Evolutionary conservation across 2,329 filamentous ascomycete genomes (phyloP), one percentile per base, ranked within the genome.

Genomic region (Sporothrix schenckii): DNA sequence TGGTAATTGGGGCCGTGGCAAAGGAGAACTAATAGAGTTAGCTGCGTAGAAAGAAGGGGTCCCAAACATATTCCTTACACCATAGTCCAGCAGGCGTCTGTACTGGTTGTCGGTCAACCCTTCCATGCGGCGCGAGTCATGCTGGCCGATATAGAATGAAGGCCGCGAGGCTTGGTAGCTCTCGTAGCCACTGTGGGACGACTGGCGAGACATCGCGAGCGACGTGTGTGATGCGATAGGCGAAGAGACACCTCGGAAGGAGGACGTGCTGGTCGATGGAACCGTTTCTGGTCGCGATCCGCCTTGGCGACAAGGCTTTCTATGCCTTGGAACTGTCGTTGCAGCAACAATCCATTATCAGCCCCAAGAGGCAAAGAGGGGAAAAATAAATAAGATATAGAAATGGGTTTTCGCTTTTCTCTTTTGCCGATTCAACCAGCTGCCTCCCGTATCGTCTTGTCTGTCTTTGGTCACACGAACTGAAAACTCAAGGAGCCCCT

Each of bases 1-100:
- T 95, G 52, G 92, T 94, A 77, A 96, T 89, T 66, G 91, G 90
- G 21, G 88, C 89, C 4, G 92, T 94, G 73, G 92, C 85, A 82
- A 93, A 92, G 77, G 90, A 88, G 82, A 94, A 92, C 91, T 94
- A 74, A 4, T 4, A 3, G 1, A 50, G 73, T 69, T 66, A 63
- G 60, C 2, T n/a, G 16, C 4, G 49, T 10, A 16, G 10, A 50
- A 53, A 19, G 50, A 21, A 13, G 10, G 52, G 24, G 13, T 30
- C 68, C n/a, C 60, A 9, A n/a, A 58, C 58, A 11, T 19, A 14
- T 49, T 11, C 9, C 88, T 82, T 85, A 91, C 89, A 81, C 89
- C 89, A 73, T 86, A 82, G 76, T 91, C 90, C 73, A 92, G 84
- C 13, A 92, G 85, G 76, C 91, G 85, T 68, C 85, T 84, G 75